phyloP scores from a whole-genome alignment of 495 filamentous ascomycete genomes.

The Pyrenopolyporus hunteri region DNA sequence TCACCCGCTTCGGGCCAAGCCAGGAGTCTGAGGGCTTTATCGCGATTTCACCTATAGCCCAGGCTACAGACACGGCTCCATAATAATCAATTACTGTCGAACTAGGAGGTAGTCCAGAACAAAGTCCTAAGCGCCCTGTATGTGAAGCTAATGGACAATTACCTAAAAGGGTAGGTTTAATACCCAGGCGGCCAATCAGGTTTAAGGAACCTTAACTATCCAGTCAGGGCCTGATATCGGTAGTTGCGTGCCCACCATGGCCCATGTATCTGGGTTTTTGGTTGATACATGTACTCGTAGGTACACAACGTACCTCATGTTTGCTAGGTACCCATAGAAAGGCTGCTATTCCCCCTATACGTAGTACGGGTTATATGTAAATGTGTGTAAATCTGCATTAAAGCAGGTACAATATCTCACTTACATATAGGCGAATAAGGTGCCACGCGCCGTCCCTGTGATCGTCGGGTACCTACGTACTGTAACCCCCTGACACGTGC shows the following conservation, averaged over 20 bases:
- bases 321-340: background rate
- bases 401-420: constrained; percentile 1
- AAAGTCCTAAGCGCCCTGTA: background rate
- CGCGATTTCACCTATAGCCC: constrained; percentile 13
- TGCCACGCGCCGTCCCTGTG: too few species aligned
- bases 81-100: constrained; percentile 12
- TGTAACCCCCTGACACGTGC: background rate
- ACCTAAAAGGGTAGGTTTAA: constrained; percentile 35
- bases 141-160: constrained; percentile 19
- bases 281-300: background rate
- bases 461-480: too few species aligned
- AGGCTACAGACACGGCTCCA: constrained; percentile 11
- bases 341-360: too few species aligned
- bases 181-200: constrained; percentile 18
- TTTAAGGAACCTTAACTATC: background rate
- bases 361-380: too few species aligned
- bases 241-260: constrained; percentile 6
- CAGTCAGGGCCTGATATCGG: constrained; percentile 18
- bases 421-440: too few species aligned
- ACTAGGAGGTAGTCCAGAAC: constrained; percentile 28
- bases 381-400: background rate
- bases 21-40: background rate
- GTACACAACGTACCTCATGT: background rate
- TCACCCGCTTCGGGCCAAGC: constrained; percentile 7
- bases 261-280: constrained; percentile 5